Percentiles rank a stretch among this genome's conserved stretches.
phyloP scores from a whole-genome alignment of 23 red algal species.

The Cyanidioschyzon merolae region DNA sequence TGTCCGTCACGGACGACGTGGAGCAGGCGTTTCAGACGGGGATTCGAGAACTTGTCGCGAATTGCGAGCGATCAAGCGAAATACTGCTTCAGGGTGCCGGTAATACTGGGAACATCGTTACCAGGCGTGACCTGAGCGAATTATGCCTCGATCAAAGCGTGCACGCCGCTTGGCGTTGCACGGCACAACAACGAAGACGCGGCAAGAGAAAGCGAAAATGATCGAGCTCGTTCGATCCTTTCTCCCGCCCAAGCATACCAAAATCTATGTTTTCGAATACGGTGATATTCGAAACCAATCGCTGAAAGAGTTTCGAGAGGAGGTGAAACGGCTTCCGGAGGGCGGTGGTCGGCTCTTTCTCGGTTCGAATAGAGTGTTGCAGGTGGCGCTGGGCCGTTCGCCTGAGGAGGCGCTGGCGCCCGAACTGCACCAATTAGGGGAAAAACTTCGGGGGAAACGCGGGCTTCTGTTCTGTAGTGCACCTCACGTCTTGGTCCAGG shows the following conservation, averaged over 20 bases:
- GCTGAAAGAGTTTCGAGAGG: background rate
- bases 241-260: background rate
- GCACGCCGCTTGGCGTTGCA: background rate
- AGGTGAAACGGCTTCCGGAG: conserved; percentile 4
- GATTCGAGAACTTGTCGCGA: too few relatives aligned
- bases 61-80: too few relatives aligned
- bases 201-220: background rate
- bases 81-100: too few relatives aligned
- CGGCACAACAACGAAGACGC: background rate
- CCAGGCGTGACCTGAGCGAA: too few relatives aligned
- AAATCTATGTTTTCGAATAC: background rate
- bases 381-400: conserved; percentile 16
- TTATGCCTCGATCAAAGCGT: conserved; percentile 2
- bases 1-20: too few relatives aligned
- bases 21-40: too few relatives aligned
- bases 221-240: background rate
- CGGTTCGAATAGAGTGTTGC: conserved; percentile 15
- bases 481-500: background rate
- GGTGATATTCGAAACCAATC: background rate
- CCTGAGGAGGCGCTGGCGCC: background rate
- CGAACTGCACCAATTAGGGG: background rate
- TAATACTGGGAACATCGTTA: too few relatives aligned
- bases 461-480: conserved; percentile 21
- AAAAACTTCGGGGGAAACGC: conserved; percentile 13
- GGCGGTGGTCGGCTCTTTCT: conserved; percentile 25